Evolutionary conservation across 305 asterid genomes (phyloP), one percentile per base, ranked within the genome.

Genomic region (Solanum hybrid): DNA sequence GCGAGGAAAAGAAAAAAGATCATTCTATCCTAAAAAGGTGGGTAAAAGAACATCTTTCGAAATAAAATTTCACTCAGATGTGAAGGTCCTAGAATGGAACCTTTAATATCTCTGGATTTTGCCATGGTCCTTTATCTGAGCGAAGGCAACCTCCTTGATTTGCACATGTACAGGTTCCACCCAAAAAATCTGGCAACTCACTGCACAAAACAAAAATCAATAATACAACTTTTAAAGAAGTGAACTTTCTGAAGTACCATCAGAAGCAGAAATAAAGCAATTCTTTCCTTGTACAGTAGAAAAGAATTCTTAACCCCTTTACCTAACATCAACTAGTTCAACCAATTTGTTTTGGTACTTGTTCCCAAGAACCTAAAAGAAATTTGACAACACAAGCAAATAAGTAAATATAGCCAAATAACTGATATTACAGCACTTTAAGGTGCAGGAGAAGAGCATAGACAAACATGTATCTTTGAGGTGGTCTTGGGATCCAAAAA

Each of bases 331-430:
- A 16, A 95, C 94, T 89, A 96, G 80, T 92, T 96, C 98, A 79
- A 96, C 96, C 85, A 96, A 94, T 93, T 95, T 96, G 95, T 93
- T 95, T 91, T 94, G 98, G 91, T 94, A 96, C 89, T 96, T 96
- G 93, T 95, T 92, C 22, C 98, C 95, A 94, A 96, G 92, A 93
- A 96, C 98, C 98, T 96, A 87, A 73, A 42, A 69, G 90, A 42
- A 12, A 80, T 88, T 71, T 90, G 79, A 86, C 64, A 69, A 13
- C 51, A 89, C 34, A 84, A 20, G 5, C 29, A 84, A 84, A 51
- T 56, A 56, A 84, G 85, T 88, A 75, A 76, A 88, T 79, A 35
- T 24, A 17, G 86, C 72, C 87, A 88, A 79, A 64, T 78, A 51
- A 24, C 64, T 37, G 20, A 66, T 10, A 71, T 42, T 13, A 56